Percentiles rank a stretch among this genome's conserved stretches.
phyloP scores from a whole-genome alignment of 345 rosid species.

The Ceriops decandra region DNA sequence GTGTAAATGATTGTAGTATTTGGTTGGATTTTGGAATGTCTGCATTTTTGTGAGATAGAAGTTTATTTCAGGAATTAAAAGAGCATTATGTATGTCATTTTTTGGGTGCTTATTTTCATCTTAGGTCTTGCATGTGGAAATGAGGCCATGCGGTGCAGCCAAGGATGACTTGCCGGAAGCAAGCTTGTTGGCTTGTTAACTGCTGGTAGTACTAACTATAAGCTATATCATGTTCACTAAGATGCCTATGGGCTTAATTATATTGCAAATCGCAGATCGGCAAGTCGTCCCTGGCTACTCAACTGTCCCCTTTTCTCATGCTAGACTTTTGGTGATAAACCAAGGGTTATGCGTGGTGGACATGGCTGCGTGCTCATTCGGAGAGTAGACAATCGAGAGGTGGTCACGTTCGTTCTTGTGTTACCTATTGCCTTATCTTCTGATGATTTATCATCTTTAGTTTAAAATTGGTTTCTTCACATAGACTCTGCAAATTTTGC shows the following conservation, averaged over 20 bases:
- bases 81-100: not conserved
- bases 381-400: too few relatives aligned
- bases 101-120: constrained; percentile 31
- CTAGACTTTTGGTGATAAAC: constrained; percentile 44
- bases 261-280: constrained; percentile 24
- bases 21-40: constrained; percentile 14
- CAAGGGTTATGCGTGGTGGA: too few relatives aligned
- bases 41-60: not conserved
- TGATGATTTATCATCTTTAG: too few relatives aligned
- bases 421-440: too few relatives aligned
- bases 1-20: not conserved
- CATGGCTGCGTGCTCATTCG: too few relatives aligned
- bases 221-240: not conserved
- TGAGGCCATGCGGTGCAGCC: constrained; percentile 52
- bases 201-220: not conserved
- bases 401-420: too few relatives aligned
- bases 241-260: not conserved
- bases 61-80: too few relatives aligned
- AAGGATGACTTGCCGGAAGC: constrained; percentile 84
- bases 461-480: too few relatives aligned
- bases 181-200: not conserved
- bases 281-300: constrained; percentile 61
- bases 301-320: constrained; percentile 52
- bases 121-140: constrained; percentile 53
- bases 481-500: too few relatives aligned